Conservation (phyloP, 176 grass and related monocot genomes). For the Carex scoparia region DNA sequence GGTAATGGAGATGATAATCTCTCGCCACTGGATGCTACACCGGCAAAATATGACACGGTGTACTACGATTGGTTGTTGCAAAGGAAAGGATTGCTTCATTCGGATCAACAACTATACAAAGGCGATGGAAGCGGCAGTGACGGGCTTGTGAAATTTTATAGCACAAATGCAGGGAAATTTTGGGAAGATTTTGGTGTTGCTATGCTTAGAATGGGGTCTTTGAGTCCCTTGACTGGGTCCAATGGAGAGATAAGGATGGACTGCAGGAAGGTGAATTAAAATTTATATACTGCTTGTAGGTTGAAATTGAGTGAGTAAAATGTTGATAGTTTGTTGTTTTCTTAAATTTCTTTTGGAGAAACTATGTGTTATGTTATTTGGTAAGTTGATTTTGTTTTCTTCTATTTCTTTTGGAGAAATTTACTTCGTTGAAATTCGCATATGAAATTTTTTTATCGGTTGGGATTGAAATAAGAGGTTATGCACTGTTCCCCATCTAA, state of each 20-base stretch:
- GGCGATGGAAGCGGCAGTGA: constrained; percentile 42
- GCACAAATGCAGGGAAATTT: constrained; percentile 38
- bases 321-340: background rate
- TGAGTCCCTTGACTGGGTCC: constrained; percentile 21
- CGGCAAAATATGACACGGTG: constrained; percentile 44
- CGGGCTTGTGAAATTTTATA: constrained; percentile 57
- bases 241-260: constrained; percentile 28
- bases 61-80: constrained; percentile 48
- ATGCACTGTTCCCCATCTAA: background rate
- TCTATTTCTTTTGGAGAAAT: no score
- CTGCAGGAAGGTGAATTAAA: constrained; percentile 26
- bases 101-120: constrained; percentile 71
- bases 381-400: background rate
- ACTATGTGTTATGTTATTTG: background rate
- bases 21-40: constrained; percentile 44
- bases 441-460: no score
- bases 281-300: background rate
- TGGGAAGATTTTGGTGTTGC: constrained; percentile 57
- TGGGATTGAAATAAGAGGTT: background rate
- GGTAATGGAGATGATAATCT: constrained; percentile 50
- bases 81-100: constrained; percentile 53
- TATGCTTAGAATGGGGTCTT: constrained; percentile 61
- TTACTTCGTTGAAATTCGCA: no score
- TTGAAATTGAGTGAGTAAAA: background rate
- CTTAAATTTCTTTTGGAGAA: background rate